Percentiles rank a stretch among this genome's conserved stretches.
Conservation (phyloP, 345 rosid genomes). For the Anastatica hierochuntica region DNA sequence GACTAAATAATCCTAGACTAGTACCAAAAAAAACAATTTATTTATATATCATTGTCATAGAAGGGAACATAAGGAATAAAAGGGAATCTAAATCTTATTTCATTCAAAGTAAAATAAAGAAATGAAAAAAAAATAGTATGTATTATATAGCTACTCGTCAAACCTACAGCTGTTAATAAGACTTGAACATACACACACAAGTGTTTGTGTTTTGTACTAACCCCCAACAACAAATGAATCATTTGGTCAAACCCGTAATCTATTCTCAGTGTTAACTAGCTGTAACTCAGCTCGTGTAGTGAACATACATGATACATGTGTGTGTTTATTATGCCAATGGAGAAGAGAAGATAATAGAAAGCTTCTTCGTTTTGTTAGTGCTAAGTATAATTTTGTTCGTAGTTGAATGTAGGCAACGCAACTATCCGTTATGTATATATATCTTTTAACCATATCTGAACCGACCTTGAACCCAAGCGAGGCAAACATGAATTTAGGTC, state of each 20-base stretch:
- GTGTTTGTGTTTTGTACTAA: conserved; percentile 13
- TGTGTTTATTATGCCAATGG: too few relatives aligned
- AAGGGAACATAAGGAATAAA: conserved; percentile 23
- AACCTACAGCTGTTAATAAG: conserved; percentile 21
- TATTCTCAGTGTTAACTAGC: too few relatives aligned
- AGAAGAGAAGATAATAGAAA: too few relatives aligned
- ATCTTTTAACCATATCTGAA: too few relatives aligned
- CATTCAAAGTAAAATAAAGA: background rate
- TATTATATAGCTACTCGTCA: background rate
- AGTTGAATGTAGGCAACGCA: too few relatives aligned
- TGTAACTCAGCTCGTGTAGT: too few relatives aligned
- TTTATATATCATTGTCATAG: background rate
- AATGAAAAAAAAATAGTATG: background rate
- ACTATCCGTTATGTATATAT: background rate
- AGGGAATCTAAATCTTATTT: conserved; percentile 11
- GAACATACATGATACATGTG: too few relatives aligned
- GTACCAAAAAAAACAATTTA: background rate
- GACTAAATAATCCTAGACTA: conserved; percentile 6
- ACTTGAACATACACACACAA: background rate
- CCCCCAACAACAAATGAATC: conserved; percentile 15
- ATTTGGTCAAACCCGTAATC: background rate
- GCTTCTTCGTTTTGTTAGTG: too few relatives aligned
- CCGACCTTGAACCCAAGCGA: too few relatives aligned
- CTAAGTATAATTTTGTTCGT: too few relatives aligned
- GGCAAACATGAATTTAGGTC: too few relatives aligned